Evolutionary conservation across 2,329 filamentous ascomycete genomes (phyloP).

Genomic region (Canariomyces notabilis): DNA sequence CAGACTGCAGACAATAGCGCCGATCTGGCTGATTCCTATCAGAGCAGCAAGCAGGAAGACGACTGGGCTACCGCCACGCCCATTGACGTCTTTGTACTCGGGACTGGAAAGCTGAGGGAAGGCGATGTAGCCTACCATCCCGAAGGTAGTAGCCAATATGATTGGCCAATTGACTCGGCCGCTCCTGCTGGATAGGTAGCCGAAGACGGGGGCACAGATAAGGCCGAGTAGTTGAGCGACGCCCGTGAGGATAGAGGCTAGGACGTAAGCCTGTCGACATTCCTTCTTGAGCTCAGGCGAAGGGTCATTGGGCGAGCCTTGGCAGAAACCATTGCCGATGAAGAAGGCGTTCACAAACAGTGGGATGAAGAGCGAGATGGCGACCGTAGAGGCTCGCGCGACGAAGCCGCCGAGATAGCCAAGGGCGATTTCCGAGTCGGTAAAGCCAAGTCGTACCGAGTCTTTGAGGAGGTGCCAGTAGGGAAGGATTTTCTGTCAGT

Average conservation of each 20-base stretch:
- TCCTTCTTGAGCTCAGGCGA: conserved; percentile 74
- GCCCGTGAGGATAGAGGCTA: conserved; percentile 82
- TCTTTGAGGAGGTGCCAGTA: conserved; percentile 57
- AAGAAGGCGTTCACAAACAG: conserved; percentile 91
- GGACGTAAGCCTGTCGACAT: conserved; percentile 80
- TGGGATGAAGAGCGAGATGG: conserved; percentile 90
- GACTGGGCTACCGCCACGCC: conserved; percentile 59
- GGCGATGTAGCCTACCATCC: conserved; percentile 69
- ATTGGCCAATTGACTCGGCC: conserved; percentile 67
- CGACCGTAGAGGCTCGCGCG: conserved; percentile 87
- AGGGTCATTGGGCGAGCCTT: conserved; percentile 57
- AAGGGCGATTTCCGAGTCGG: conserved; percentile 71
- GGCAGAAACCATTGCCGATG: conserved; percentile 73
- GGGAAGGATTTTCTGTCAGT: conserved; percentile 40
- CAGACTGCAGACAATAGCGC: conserved; percentile 92
- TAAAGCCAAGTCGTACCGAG: conserved; percentile 65
- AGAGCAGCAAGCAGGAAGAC: conserved; percentile 75
- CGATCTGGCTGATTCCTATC: conserved; percentile 90
- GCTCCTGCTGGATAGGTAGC: conserved; percentile 70
- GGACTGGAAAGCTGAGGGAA: conserved; percentile 76
- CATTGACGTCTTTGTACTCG: conserved; percentile 60
- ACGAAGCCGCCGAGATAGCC: conserved; percentile 94
- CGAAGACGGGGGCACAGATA: conserved; percentile 79
- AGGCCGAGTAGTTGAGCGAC: conserved; percentile 84
- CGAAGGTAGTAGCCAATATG: conserved; percentile 63